Conservation (phyloP, 176 grass and related monocot genomes). For the Avena insularis region DNA sequence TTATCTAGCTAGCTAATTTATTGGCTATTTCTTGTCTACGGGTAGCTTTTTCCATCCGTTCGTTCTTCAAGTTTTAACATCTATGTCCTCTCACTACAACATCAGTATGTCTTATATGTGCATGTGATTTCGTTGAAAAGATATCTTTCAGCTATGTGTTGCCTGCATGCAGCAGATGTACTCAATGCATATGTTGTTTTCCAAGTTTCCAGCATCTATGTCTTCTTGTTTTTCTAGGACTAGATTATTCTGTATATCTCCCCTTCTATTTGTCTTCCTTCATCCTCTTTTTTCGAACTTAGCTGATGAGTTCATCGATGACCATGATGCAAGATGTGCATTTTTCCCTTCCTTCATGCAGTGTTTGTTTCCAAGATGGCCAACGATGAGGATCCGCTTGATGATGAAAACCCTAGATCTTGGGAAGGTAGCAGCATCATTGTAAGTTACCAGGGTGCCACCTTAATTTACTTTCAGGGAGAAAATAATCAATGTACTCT, state of each 20-base stretch:
- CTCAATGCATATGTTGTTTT: neutral
- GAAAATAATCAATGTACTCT: neutral
- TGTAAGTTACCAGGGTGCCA: neutral
- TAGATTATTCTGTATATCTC: neutral
- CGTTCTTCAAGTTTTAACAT: slow-evolving; percentile 1
- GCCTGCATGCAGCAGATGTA: neutral
- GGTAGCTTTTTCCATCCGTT: neutral
- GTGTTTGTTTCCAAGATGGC: slow-evolving; percentile 11
- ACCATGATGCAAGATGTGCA: neutral
- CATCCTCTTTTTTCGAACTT: neutral
- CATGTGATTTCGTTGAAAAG: neutral
- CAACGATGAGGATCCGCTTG: neutral
- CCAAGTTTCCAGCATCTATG: neutral
- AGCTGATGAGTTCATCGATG: neutral
- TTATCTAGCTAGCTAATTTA: neutral
- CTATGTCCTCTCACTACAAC: neutral
- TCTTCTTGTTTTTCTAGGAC: neutral
- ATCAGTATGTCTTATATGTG: neutral
- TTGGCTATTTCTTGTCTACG: neutral
- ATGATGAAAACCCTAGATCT: slow-evolving; percentile 36
- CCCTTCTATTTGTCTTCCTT: neutral
- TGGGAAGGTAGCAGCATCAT: neutral
- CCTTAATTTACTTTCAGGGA: neutral
- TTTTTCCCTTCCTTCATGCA: slow-evolving; percentile 26
- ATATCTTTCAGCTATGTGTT: neutral